A percentile compares a stretch with the other conserved stretches of the same genome.
Conservation (phyloP, 345 rosid genomes). For the Citrus medica region DNA sequence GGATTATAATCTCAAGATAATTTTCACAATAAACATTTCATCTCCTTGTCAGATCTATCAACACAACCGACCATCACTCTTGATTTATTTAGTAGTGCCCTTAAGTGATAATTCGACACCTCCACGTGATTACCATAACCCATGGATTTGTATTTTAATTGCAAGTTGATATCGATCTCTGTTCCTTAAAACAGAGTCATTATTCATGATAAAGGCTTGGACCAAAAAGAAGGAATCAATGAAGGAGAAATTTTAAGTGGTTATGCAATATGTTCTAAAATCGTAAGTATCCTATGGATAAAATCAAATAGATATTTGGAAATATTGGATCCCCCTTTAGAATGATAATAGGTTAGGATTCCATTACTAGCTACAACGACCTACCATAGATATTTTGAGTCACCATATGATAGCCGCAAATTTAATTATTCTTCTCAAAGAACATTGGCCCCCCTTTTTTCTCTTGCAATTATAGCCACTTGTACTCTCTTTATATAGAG, state of each 20-base stretch:
- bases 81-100: neutral
- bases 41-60: neutral
- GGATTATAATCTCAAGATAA: no score
- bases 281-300: no score
- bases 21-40: neutral
- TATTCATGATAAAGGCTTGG: neutral
- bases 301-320: neutral
- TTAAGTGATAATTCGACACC: conserved; percentile 15
- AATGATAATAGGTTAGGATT: neutral
- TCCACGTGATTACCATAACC: conserved; percentile 18
- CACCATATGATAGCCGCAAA: no score
- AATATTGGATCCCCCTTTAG: neutral
- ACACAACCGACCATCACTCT: neutral
- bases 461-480: neutral
- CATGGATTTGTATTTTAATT: conserved; percentile 1
- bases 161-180: conserved; percentile 7
- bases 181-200: neutral
- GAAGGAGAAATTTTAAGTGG: neutral
- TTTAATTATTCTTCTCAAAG: neutral
- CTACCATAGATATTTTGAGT: no score
- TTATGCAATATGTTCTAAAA: neutral
- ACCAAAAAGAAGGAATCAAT: neutral
- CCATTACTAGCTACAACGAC: no score
- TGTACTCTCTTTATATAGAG: neutral
- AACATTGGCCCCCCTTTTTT: neutral